These are phyloP conservation scores for Neonectria sp. DNA, from an alignment of 2,329 filamentous ascomycete species.

Conservation along the genomic window DNA sequence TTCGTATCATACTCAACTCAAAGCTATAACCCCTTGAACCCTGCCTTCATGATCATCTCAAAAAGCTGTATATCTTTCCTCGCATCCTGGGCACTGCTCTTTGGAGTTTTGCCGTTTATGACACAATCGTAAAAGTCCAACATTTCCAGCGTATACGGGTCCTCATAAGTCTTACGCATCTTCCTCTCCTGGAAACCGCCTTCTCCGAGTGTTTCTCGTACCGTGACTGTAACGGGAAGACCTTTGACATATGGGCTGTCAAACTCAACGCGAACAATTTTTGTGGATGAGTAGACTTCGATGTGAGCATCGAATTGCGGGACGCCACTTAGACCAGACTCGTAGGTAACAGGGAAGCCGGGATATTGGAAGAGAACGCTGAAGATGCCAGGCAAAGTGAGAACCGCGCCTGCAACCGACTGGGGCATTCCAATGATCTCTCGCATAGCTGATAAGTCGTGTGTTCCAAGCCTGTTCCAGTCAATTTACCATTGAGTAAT, in stretches of 20 bases:
- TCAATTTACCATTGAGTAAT: neutral
- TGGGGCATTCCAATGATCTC: constrained; percentile 34
- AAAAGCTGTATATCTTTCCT: constrained; percentile 31
- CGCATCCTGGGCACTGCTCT: constrained; percentile 51
- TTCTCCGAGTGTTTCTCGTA: constrained; percentile 56
- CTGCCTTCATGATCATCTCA: constrained; percentile 32
- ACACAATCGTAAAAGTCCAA: constrained; percentile 43
- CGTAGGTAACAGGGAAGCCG: constrained; percentile 67
- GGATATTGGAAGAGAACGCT: constrained; percentile 38
- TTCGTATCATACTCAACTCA: too few species aligned
- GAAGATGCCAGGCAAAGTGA: constrained; percentile 35
- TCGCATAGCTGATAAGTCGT: constrained; percentile 30
- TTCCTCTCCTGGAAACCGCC: constrained; percentile 47
- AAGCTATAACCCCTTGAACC: neutral
- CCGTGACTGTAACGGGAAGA: constrained; percentile 61
- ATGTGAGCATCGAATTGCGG: constrained; percentile 66
- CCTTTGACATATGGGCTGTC: constrained; percentile 70
- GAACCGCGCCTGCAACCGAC: constrained; percentile 23
- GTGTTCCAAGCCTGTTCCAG: constrained; percentile 20
- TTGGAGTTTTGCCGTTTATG: constrained; percentile 44
- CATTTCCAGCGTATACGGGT: constrained; percentile 54
- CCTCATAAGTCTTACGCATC: constrained; percentile 59
- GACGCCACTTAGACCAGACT: constrained; percentile 67
- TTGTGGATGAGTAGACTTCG: constrained; percentile 64
- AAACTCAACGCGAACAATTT: constrained; percentile 66